Evolutionary conservation across 148 eudicot species (phyloP).

Genomic region (Diospyros kaki): DNA sequence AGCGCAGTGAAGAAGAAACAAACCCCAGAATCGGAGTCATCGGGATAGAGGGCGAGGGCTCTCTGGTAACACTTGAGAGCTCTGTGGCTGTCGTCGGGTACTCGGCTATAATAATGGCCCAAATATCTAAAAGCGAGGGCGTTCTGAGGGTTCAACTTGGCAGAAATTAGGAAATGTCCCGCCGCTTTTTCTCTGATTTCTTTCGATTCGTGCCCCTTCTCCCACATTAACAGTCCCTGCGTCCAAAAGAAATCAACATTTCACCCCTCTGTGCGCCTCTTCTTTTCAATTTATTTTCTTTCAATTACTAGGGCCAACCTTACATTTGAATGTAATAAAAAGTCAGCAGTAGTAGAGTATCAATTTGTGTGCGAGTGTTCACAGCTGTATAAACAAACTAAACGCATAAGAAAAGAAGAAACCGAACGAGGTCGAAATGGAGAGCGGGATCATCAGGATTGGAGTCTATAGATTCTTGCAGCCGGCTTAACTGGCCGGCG

Average conservation of each 20-base stretch:
- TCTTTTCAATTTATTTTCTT: neutral
- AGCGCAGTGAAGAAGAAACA: constrained; percentile 4
- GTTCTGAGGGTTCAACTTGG: constrained; percentile 71
- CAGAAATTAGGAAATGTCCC: constrained; percentile 67
- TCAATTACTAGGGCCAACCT: neutral
- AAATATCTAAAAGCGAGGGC: constrained; percentile 70
- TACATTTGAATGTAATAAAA: neutral
- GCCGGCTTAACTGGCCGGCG: constrained; percentile 19
- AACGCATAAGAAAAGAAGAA: neutral
- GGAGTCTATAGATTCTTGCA: constrained; percentile 46
- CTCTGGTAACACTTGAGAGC: constrained; percentile 94
- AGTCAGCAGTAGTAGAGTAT: too few relatives aligned
- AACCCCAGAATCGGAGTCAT: constrained; percentile 79
- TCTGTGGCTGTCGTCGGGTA: constrained; percentile 54
- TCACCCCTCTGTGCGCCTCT: neutral
- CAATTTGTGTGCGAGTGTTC: neutral
- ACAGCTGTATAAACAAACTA: neutral
- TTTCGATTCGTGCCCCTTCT: constrained; percentile 45
- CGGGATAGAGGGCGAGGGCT: constrained; percentile 71
- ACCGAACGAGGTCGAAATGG: constrained; percentile 50
- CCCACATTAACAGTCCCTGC: constrained; percentile 72
- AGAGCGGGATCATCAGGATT: constrained; percentile 59
- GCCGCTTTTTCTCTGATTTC: constrained; percentile 60
- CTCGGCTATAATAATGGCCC: constrained; percentile 68
- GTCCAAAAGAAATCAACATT: neutral